Evolutionary conservation across 2,329 filamentous ascomycete genomes (phyloP).

Genomic region (Cytospora paraplurivora): DNA sequence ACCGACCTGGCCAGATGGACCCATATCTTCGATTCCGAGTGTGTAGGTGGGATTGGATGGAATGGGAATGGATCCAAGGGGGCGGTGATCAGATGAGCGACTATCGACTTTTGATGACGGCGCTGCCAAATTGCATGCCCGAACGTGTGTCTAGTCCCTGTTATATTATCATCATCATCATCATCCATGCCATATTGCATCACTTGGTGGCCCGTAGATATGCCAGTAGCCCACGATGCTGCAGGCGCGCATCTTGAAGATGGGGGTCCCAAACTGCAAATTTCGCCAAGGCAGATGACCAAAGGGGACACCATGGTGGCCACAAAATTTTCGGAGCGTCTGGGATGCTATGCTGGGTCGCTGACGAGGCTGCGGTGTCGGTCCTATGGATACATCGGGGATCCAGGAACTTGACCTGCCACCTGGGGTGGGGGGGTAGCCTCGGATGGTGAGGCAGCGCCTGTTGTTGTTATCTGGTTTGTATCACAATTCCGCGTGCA

Average conservation of each 20-base stretch:
- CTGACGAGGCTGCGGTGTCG: constrained; percentile 22
- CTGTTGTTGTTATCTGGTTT: background rate
- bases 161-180: constrained; percentile 26
- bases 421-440: background rate
- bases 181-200: constrained; percentile 25
- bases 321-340: constrained; percentile 19
- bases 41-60: constrained; percentile 15
- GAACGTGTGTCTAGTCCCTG: constrained; percentile 27
- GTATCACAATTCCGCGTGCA: constrained; percentile 1
- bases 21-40: constrained; percentile 21
- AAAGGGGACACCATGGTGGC: constrained; percentile 18
- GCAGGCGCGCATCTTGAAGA: constrained; percentile 14
- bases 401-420: constrained; percentile 4
- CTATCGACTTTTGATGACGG: constrained; percentile 23
- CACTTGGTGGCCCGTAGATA: constrained; percentile 12
- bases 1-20: constrained; percentile 10
- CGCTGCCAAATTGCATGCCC: constrained; percentile 24
- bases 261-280: constrained; percentile 19
- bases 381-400: constrained; percentile 15
- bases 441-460: constrained; percentile 1
- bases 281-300: constrained; percentile 27
- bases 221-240: constrained; percentile 17
- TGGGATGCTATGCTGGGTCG: constrained; percentile 19
- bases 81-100: constrained; percentile 29
- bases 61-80: constrained; percentile 22